Base-by-base conservation (phyloP, 257 asterid species). In the Gentiana dahurica region DNA sequence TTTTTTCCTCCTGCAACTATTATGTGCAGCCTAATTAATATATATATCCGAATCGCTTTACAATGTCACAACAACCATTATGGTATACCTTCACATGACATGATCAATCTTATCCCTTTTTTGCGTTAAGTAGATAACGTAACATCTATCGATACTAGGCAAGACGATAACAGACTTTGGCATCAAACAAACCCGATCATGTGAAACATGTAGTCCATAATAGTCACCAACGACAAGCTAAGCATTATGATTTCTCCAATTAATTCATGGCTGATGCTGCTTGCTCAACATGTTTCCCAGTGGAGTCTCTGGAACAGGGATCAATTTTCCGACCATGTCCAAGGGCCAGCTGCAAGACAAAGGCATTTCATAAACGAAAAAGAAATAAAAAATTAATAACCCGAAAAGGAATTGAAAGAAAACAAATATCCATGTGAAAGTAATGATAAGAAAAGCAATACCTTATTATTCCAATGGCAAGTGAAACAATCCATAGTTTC, bases 231-330 rank as follows among this genome's bases (percentile, higher is more conserved):
- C 24, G 24, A 24, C 24, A 24, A 24, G 24, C 24, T 24, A 24
- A 24, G 24, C 24, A 24, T 24, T 24, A 24, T 24, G 24, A 24
- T 24, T 24, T 24, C 24, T 24, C 24, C 24, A 24, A 66, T 81
- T 85, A 2, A 90, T 72, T 71, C 83, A 78, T 49, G 75, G 69
- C 65, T 73, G 87, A 70, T 90, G 84, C 55, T 89, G 95, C 78
- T 66, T 87, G 44, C 75, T 55, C 72, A 84, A 82, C 62, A 77
- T 85, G 73, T 81, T 91, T 36, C 83, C 92, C 38, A 91, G 70
- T 45, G 95, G 98, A 11, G 89, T 87, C 73, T 82, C 67, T 6
- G 98, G 96, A 59, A 91, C 96, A 51, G 95, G 94, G 62, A 87
- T 81, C 65, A 76, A 53, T 71, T 90, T 90, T 41, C 96, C 95